Base-by-base conservation (phyloP, 805 yeast species). In the Grigorovia humatica region DNA sequence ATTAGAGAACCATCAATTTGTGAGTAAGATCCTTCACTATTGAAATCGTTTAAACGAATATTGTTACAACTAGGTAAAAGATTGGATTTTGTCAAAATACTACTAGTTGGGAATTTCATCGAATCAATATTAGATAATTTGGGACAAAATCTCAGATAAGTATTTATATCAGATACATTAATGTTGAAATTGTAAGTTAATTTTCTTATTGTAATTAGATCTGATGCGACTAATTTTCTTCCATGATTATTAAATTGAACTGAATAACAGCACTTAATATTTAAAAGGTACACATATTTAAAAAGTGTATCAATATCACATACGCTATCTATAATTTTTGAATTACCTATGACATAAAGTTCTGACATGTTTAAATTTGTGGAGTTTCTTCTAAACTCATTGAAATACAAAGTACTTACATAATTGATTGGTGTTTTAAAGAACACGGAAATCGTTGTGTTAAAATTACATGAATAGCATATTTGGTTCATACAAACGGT, bases 361-460 rank as follows among this genome's bases (percentile, higher is more conserved):
- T 65, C 69, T 47, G 62, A 54, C 29, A 65, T 48, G 3, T 49
- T 43, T 19, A 64, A 43, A 17, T 35, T 46, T 13, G 49, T 30
- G 9, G 35, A 43, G 12, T 48, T 48, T 32, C 50, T 45, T 17
- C 51, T 45, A 32, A 64, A 52, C 46, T 58, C 62, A 4, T 60
- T 57, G 32, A 65, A 64, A 50, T 65, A 64, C 43, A 65, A 44
- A 47, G 59, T 59, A 49, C 66, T 62, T 29, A 65, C 46, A 45
- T 55, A 64, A 51, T 65, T 63, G 15, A 47, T 44, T 1, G 49
- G 48, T 17, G 61, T 63, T 41, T 58, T 52, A 50, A 60, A 65
- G 9, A 65, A 49, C 11, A 64, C 48, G 48, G 59, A 59, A 9
- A 65, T 46, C 38, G 55, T 59, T 9, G 61, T 51, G n/a, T 51